These are phyloP conservation scores for Penicillium sp. DNA, from an alignment of 2,329 filamentous ascomycete species.

Conservation along the genomic window DNA sequence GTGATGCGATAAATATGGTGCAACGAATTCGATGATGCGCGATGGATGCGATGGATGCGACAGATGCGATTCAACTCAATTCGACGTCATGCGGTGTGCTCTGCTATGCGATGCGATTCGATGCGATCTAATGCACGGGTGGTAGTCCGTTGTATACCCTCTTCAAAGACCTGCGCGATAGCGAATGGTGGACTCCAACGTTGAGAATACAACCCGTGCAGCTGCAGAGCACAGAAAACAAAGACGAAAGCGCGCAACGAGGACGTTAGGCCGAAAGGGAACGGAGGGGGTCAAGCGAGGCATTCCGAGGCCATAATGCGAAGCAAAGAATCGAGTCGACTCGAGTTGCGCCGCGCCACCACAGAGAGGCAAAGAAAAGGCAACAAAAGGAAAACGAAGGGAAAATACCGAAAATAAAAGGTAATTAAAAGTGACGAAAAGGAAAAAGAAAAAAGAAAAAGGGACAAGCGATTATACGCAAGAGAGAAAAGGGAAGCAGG, in stretches of 20 bases:
- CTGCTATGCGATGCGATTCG: neutral
- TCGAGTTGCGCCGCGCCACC: neutral
- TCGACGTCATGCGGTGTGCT: too few relatives aligned
- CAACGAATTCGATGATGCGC: neutral
- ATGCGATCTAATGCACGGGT: neutral
- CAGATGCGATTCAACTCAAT: neutral
- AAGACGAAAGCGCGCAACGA: slow-evolving; percentile 3
- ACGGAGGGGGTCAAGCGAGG: slow-evolving; percentile 1
- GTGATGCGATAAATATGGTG: neutral
- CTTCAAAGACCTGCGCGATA: neutral
- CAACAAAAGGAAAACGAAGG: neutral
- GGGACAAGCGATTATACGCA: neutral
- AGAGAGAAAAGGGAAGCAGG: neutral
- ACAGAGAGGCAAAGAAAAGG: neutral
- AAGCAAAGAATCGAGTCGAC: neutral
- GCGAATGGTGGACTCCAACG: neutral
- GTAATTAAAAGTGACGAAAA: slow-evolving; percentile 1
- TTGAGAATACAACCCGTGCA: neutral
- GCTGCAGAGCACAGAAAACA: neutral
- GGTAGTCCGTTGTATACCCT: neutral
- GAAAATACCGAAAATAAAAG: neutral
- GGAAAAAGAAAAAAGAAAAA: slow-evolving; percentile 1
- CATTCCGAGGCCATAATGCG: slow-evolving; percentile 1
- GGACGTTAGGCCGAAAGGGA: slow-evolving; percentile 12
- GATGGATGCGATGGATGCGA: neutral